A percentile compares a stretch with the other conserved stretches of the same genome.
These are phyloP conservation scores for Fonsecaea multimorphosa DNA, from an alignment of 2,329 filamentous ascomycete genomes.

Conservation along the genomic window DNA sequence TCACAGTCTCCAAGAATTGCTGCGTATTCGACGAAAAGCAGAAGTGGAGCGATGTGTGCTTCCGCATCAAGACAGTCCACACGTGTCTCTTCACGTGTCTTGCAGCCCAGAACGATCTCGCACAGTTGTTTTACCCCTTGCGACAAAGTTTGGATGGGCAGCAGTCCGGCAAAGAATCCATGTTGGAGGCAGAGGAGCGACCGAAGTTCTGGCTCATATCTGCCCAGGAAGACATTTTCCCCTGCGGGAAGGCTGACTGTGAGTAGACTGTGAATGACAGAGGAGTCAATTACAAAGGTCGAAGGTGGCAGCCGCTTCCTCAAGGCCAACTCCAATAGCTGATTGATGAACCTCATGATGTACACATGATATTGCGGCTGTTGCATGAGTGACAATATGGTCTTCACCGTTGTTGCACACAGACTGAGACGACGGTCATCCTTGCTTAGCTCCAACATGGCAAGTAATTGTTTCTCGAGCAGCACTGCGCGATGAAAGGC, in stretches of 20 bases:
- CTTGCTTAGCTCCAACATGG: conserved; percentile 18
- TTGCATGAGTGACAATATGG: conserved; percentile 16
- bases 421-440: conserved; percentile 14
- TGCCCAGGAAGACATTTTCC: conserved; percentile 24
- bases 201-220: conserved; percentile 26
- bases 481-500: conserved; percentile 35
- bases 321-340: conserved; percentile 17
- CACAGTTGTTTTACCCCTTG: conserved; percentile 33
- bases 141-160: conserved; percentile 13
- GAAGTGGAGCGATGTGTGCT: conserved; percentile 58
- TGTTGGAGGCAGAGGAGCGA: conserved; percentile 25
- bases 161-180: conserved; percentile 37
- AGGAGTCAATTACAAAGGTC: conserved; percentile 10
- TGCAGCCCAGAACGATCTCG: conserved; percentile 52
- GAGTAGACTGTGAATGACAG: conserved; percentile 2
- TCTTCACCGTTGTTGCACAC: conserved; percentile 13
- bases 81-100: conserved; percentile 51
- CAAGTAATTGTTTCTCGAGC: conserved; percentile 36
- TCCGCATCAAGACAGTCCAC: conserved; percentile 58
- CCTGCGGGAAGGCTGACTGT: not conserved
- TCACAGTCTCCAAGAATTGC: conserved; percentile 63
- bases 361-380: conserved; percentile 26
- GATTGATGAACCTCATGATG: conserved; percentile 22
- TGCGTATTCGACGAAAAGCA: conserved; percentile 62
- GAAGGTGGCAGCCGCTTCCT: conserved; percentile 16